Conservation (phyloP, 805 yeast genomes). For the Myxozyma udenii region DNA sequence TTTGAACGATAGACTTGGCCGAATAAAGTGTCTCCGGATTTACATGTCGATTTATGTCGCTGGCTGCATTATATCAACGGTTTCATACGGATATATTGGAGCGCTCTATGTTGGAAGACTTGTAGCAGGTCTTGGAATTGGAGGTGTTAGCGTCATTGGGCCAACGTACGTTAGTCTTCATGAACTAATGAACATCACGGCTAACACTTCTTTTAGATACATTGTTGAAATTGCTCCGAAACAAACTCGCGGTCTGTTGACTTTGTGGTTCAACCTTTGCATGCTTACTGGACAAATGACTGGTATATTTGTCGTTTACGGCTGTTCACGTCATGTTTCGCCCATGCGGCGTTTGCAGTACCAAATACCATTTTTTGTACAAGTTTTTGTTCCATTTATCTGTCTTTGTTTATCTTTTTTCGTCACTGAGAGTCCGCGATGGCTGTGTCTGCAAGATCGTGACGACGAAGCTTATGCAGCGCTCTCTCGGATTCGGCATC, state of each 20-base stretch:
- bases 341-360: conserved; percentile 3
- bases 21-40: conserved; percentile 9
- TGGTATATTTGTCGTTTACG: conserved; percentile 17
- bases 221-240: conserved; percentile 20
- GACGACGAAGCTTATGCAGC: conserved; percentile 6
- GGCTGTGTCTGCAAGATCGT: conserved; percentile 9
- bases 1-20: conserved; percentile 8
- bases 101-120: conserved; percentile 14
- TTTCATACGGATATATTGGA: conserved; percentile 5
- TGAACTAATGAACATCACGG: neutral
- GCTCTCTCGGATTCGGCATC: conserved; percentile 2
- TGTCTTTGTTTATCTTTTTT: conserved; percentile 4
- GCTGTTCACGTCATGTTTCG: conserved; percentile 5
- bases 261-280: conserved; percentile 15
- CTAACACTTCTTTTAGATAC: conserved; percentile 2
- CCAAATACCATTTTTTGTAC: conserved; percentile 15
- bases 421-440: conserved; percentile 13
- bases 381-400: conserved; percentile 8
- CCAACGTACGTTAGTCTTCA: conserved; percentile 3
- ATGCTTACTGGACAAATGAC: conserved; percentile 14
- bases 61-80: conserved; percentile 16
- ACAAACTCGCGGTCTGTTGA: conserved; percentile 15
- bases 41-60: conserved; percentile 7
- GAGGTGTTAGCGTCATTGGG: conserved; percentile 16
- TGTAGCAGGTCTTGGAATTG: conserved; percentile 17